Evolutionary conservation across 1,284 basidiomycete genomes (phyloP).

Genomic region (Ustilago trichophora): DNA sequence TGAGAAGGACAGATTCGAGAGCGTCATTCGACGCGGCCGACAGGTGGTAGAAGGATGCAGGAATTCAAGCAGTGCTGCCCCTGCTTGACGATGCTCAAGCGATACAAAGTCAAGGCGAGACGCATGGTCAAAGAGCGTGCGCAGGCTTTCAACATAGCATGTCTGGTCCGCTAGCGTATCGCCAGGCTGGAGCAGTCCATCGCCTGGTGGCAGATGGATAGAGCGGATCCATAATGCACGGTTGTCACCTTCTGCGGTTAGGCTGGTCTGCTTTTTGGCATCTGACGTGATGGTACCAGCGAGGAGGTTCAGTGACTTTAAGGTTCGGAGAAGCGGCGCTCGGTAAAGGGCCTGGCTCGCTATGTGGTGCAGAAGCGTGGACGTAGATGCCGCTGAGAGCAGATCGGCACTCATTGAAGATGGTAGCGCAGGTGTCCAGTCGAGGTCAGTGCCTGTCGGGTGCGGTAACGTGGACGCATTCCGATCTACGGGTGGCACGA

Average conservation of each 20-base stretch:
- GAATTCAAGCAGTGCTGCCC: slow-evolving; percentile 26
- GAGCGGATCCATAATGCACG: slow-evolving; percentile 9
- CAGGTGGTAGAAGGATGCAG: slow-evolving; percentile 19
- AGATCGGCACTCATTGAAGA: slow-evolving; percentile 11
- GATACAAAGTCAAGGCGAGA: slow-evolving; percentile 19
- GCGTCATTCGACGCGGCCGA: slow-evolving; percentile 29
- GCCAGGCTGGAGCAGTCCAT: slow-evolving; percentile 30
- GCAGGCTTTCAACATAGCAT: slow-evolving; percentile 23
- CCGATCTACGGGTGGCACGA: slow-evolving; percentile 14
- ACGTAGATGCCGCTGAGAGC: slow-evolving; percentile 9
- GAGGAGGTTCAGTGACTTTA: slow-evolving; percentile 21
- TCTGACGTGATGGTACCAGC: slow-evolving; percentile 19
- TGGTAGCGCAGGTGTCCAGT: slow-evolving; percentile 11
- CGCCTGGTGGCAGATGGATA: slow-evolving; percentile 28
- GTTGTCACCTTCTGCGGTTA: not conserved
- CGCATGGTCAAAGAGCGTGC: slow-evolving; percentile 28
- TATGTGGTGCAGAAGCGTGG: slow-evolving; percentile 14
- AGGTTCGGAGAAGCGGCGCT: slow-evolving; percentile 15
- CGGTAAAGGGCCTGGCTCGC: slow-evolving; percentile 8
- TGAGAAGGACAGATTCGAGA: slow-evolving; percentile 38
- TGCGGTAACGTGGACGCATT: slow-evolving; percentile 29
- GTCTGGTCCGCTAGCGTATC: slow-evolving; percentile 36
- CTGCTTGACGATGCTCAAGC: slow-evolving; percentile 31
- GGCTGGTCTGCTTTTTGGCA: slow-evolving; percentile 2
- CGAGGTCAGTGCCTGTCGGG: slow-evolving; percentile 7